phyloP scores from a whole-genome alignment of 2,329 filamentous ascomycete genomes.

The Canariomyces notabilis region DNA sequence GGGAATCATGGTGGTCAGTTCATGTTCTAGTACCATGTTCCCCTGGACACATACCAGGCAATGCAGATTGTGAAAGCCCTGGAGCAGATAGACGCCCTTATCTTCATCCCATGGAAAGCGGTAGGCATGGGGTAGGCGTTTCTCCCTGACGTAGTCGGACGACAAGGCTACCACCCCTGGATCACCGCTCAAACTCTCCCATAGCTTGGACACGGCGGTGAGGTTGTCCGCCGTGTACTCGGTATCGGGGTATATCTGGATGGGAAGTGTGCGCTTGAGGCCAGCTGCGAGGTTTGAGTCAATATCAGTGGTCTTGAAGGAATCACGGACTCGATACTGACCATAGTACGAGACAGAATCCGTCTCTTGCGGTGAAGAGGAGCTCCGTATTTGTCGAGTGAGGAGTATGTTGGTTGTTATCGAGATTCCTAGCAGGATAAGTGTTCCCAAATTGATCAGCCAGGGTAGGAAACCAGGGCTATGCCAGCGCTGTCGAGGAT shows the following conservation, averaged over 20 bases:
- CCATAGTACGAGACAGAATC: neutral
- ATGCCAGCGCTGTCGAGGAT: no score
- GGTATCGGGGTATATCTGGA: neutral
- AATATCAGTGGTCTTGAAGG: neutral
- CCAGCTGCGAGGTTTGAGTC: neutral
- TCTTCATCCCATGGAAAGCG: neutral
- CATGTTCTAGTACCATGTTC: neutral
- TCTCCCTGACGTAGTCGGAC: neutral
- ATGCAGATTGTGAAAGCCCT: neutral
- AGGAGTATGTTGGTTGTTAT: no score
- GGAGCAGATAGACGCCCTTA: neutral
- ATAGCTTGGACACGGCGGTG: neutral
- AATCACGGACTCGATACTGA: neutral
- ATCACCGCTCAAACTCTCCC: neutral
- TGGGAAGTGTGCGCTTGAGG: neutral
- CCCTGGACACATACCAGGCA: neutral
- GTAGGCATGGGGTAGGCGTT: neutral
- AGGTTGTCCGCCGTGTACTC: neutral
- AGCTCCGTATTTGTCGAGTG: no score
- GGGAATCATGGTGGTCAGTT: neutral
- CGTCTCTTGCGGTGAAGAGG: no score
- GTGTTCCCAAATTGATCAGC: no score
- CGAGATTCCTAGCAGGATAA: no score
- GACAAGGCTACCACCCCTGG: neutral
- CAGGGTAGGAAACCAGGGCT: no score